A percentile compares a stretch with the other conserved stretches of the same genome.
Evolutionary conservation across 345 rosid species (phyloP).

Genomic region (Bruguiera sexangula): DNA sequence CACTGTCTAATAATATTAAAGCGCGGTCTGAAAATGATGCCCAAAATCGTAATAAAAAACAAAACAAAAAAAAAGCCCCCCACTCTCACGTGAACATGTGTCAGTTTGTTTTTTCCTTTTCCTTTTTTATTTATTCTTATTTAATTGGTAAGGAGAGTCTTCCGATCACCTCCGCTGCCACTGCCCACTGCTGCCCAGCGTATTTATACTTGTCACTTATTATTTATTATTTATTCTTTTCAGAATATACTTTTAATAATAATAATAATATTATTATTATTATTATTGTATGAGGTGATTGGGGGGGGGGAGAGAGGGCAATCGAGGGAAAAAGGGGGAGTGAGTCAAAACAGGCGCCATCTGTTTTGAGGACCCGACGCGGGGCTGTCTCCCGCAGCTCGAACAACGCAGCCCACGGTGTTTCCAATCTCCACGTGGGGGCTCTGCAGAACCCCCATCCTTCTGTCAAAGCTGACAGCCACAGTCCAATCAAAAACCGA

Average conservation of each 20-base stretch:
- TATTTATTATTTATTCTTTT: no score
- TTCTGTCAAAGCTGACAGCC: neutral
- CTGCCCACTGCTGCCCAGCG: neutral
- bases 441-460: neutral
- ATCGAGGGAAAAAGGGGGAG: no score
- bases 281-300: no score
- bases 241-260: no score
- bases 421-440: conserved; percentile 25
- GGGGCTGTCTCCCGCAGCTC: conserved; percentile 31
- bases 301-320: no score
- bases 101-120: neutral
- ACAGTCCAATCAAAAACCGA: conserved; percentile 4
- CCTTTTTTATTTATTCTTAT: no score
- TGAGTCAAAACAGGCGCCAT: no score
- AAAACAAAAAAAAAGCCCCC: neutral
- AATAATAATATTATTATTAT: no score
- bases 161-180: neutral
- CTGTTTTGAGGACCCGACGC: conserved; percentile 2
- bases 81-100: conserved; percentile 23
- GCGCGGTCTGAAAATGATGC: neutral
- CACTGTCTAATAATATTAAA: conserved; percentile 7
- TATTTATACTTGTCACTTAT: no score
- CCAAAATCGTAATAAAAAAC: neutral
- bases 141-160: no score
- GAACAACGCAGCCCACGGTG: conserved; percentile 23